These are phyloP conservation scores for Kwoniella botswanensis DNA, from an alignment of 768 basidiomycete species.

Conservation along the genomic window DNA sequence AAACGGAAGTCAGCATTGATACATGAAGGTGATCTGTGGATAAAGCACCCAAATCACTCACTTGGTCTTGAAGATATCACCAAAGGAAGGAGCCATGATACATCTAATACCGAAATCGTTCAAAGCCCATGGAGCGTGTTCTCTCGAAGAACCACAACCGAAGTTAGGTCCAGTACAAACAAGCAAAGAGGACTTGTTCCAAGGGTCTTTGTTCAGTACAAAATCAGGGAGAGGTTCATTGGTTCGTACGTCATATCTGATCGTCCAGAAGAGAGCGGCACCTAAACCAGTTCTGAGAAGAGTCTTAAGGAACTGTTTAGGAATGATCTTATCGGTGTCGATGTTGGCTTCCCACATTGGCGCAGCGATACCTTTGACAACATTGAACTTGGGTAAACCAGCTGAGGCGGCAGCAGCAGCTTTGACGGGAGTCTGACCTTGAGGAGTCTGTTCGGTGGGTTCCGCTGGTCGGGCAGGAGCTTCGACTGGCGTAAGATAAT, in stretches of 20 bases:
- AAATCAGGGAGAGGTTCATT: conserved; percentile 79
- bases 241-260: conserved; percentile 76
- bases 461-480: conserved; percentile 64
- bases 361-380: conserved; percentile 75
- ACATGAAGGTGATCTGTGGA: not conserved
- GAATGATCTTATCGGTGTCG: conserved; percentile 93
- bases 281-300: conserved; percentile 87
- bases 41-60: conserved; percentile 22
- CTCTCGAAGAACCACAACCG: conserved; percentile 86
- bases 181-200: conserved; percentile 74
- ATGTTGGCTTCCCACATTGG: conserved; percentile 83
- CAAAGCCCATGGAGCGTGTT: conserved; percentile 78
- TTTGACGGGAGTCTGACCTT: conserved; percentile 44
- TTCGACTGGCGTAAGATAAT: conserved; percentile 76
- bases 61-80: conserved; percentile 81
- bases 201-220: conserved; percentile 79
- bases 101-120: conserved; percentile 86
- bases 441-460: conserved; percentile 45
- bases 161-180: conserved; percentile 87
- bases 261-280: conserved; percentile 78
- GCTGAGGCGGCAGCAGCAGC: conserved; percentile 52
- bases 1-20: conserved; percentile 3
- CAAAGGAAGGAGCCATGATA: conserved; percentile 85
- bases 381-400: conserved; percentile 67
- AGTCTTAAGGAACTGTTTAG: conserved; percentile 91